These are phyloP conservation scores for Neurospora sp. DNA, from an alignment of 495 filamentous ascomycete species.

Conservation along the genomic window DNA sequence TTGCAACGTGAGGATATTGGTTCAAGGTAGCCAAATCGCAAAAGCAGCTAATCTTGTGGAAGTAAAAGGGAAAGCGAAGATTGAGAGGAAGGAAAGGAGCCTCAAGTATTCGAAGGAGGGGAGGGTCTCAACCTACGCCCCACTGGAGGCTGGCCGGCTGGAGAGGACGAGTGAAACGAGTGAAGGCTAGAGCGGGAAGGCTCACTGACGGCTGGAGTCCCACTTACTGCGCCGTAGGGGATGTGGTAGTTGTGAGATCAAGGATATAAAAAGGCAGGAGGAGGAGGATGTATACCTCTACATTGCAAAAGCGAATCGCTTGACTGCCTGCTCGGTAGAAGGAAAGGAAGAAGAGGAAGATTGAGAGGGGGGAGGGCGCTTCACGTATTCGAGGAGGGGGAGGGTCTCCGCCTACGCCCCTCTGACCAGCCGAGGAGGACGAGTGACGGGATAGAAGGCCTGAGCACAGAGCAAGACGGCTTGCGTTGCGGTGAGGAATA, in stretches of 20 bases:
- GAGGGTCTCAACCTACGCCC: background rate
- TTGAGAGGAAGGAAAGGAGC: background rate
- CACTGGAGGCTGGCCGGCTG: background rate
- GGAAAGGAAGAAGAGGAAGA: background rate
- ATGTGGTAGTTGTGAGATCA: background rate
- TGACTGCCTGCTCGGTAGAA: background rate
- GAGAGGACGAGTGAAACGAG: background rate
- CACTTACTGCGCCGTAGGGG: background rate
- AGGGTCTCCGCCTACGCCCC: background rate
- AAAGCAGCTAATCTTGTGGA: background rate
- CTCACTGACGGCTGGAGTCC: background rate
- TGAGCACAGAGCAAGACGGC: background rate
- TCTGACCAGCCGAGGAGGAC: background rate
- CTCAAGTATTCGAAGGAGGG: background rate
- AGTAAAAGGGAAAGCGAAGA: background rate
- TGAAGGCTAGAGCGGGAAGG: background rate
- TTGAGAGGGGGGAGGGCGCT: background rate
- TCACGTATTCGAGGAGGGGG: background rate
- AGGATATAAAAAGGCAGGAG: background rate
- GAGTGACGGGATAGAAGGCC: background rate
- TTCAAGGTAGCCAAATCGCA: background rate
- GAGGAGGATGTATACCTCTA: background rate
- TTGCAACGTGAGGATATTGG: background rate
- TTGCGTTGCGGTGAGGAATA: background rate
- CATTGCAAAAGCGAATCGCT: background rate